Percentiles rank a stretch among this genome's conserved stretches.
These are phyloP conservation scores for Pseudonectria buxi DNA, from an alignment of 2,329 filamentous ascomycete genomes.

Conservation along the genomic window DNA sequence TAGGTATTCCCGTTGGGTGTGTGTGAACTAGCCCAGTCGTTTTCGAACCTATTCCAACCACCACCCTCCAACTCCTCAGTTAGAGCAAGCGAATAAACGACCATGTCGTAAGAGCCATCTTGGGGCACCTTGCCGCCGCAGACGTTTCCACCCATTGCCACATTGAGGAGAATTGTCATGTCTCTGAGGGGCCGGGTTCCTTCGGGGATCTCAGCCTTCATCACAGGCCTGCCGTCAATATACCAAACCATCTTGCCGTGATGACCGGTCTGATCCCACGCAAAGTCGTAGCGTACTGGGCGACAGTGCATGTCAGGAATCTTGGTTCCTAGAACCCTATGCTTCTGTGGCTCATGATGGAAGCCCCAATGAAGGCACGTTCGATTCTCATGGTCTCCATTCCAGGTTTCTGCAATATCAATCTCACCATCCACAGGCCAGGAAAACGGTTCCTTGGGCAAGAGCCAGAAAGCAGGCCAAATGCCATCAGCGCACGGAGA, in stretches of 20 bases:
- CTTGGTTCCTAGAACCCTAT: conserved; percentile 45
- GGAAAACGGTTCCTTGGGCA: conserved; percentile 49
- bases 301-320: conserved; percentile 41
- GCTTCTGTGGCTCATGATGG: conserved; percentile 48
- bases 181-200: conserved; percentile 50
- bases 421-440: conserved; percentile 56
- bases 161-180: conserved; percentile 50
- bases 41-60: conserved; percentile 36
- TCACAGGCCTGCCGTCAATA: conserved; percentile 49
- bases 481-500: conserved; percentile 49
- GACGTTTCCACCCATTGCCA: conserved; percentile 57
- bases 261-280: conserved; percentile 44
- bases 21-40: no score
- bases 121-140: conserved; percentile 44
- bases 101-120: conserved; percentile 50
- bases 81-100: conserved; percentile 46
- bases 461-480: conserved; percentile 57
- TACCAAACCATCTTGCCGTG: conserved; percentile 51
- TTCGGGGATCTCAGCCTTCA: conserved; percentile 47
- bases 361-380: conserved; percentile 55
- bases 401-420: conserved; percentile 57
- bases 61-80: conserved; percentile 43
- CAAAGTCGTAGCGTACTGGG: conserved; percentile 48
- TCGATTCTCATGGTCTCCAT: conserved; percentile 48
- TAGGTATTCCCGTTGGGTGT: no score